Base-by-base conservation (phyloP, 352 stramenopile species). In the Globisporangium mamillatum region DNA sequence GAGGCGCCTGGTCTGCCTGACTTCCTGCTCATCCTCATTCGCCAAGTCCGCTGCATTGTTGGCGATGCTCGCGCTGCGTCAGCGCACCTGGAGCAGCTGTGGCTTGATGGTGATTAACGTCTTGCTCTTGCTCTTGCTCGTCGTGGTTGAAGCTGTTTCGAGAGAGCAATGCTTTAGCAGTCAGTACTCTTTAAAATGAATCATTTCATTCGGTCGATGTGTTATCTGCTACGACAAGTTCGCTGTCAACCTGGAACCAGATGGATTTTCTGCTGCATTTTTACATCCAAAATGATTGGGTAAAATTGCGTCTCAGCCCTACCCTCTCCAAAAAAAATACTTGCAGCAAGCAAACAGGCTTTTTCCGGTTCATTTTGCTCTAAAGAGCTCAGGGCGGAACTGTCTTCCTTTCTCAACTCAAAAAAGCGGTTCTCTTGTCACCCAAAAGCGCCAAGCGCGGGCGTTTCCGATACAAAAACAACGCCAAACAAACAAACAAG, bases 331-430 rank as follows among this genome's bases (percentile, higher is more conserved):
- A 50, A 50, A 48, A 24, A 46, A 46, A 3, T n/a, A 50, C 16
- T 50, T 16, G 9, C 36, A 5, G 3, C 36, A 1, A 22, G 0
- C 16, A n/a, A n/a, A 48, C 38, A 44, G 41, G 16, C 41, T 50
- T 50, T 50, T 50, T 50, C 41, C 36, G 38, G 41, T 22, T 52
- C 44, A 52, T 22, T 52, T 52, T 34, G 3, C 52, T 27, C 4
- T 14, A 57, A 46, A 63, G 24, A 25, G 32, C 16, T n/a, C 56
- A 62, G 56, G 53, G 18, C 56, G 56, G 56, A 62, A 62, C 56
- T 62, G 56, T 62, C 56, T 62, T 38, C 56, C 29, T 24, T 61
- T 48, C 8, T 38, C 32, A 38, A 38, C 36, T 16, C 12, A 44
- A n/a, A 22, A 22, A 46, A 46, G 12, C 44, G 55, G 6, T 46